Evolutionary conservation across 768 basidiomycete species (phyloP).

Genomic region (Chalciporus pseudorubinellus): DNA sequence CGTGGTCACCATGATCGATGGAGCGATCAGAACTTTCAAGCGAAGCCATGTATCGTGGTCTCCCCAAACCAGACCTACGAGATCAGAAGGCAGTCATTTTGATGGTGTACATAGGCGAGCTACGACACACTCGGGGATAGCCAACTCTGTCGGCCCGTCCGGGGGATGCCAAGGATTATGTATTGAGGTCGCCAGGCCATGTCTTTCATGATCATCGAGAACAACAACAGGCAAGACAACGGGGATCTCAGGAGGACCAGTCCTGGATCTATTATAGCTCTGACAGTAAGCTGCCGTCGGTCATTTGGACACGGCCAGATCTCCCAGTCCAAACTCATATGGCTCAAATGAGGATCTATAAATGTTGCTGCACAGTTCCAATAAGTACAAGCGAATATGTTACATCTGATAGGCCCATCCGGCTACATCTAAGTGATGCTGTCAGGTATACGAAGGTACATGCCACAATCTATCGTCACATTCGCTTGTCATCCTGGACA

Average conservation of each 20-base stretch:
- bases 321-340: no score
- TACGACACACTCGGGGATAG: no score
- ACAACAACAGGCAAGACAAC: constrained; percentile 4
- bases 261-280: no score
- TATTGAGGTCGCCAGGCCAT: background rate
- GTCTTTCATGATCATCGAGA: constrained; percentile 10
- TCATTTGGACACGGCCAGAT: no score
- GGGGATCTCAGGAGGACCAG: constrained; percentile 22
- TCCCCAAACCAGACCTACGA: no score
- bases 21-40: background rate
- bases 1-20: background rate
- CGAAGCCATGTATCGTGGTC: background rate
- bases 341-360: no score
- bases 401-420: no score
- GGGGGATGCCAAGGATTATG: constrained; percentile 2
- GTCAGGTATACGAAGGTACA: background rate
- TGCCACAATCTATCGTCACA: no score
- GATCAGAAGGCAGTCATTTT: no score
- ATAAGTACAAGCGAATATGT: background rate
- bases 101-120: background rate
- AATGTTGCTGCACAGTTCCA: background rate
- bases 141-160: no score
- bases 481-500: background rate
- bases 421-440: no score
- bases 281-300: no score